phyloP scores from a whole-genome alignment of 2,329 filamentous ascomycete species.

The Diplodia intermedia region DNA sequence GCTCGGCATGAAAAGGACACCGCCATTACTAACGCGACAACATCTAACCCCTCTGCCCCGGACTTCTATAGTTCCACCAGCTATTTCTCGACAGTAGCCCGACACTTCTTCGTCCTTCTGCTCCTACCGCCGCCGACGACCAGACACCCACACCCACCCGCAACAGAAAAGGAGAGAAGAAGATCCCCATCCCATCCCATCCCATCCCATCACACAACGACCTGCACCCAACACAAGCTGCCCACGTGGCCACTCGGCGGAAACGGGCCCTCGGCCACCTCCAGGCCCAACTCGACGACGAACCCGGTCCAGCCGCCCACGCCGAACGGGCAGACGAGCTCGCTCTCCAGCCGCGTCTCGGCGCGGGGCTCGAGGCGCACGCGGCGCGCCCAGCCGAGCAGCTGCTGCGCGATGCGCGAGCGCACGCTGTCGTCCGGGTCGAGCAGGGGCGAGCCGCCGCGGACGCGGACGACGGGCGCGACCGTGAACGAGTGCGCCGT shows the following conservation, averaged over 20 bases:
- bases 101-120: neutral
- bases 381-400: conserved; percentile 22
- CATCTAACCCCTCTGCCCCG: neutral
- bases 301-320: conserved; percentile 10
- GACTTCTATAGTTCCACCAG: too few species aligned
- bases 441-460: neutral
- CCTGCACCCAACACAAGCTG: conserved; percentile 25
- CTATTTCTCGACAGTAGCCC: too few species aligned
- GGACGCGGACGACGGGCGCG: conserved; percentile 18
- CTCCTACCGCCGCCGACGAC: too few species aligned
- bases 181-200: neutral
- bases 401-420: conserved; percentile 24
- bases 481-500: conserved; percentile 22
- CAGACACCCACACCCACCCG: too few species aligned
- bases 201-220: conserved; percentile 11
- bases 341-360: conserved; percentile 10
- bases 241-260: conserved; percentile 7
- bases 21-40: neutral
- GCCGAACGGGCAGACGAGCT: conserved; percentile 23
- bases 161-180: too few species aligned
- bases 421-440: conserved; percentile 26
- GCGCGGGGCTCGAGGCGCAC: conserved; percentile 21
- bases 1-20: neutral
- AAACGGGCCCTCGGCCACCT: conserved; percentile 25
- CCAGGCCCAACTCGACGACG: conserved; percentile 18